A percentile compares a stretch with the other conserved stretches of the same genome.
phyloP scores from a whole-genome alignment of 495 filamentous ascomycete species.

The Podospora fimiseda region DNA sequence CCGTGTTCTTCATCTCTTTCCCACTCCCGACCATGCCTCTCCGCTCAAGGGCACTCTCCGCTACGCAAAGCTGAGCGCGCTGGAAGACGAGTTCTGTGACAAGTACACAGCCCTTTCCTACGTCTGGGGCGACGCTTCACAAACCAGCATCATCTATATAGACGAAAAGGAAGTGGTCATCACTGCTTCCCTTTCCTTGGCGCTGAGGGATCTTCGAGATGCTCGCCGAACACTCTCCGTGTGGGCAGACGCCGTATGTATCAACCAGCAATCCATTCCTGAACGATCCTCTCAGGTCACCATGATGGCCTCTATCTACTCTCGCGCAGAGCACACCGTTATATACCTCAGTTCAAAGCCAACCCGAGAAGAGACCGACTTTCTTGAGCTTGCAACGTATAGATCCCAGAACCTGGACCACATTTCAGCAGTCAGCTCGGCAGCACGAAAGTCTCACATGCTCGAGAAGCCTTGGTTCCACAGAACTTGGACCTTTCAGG shows the following conservation, averaged over 20 bases:
- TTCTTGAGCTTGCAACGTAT: neutral
- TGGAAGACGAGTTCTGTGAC: too few relatives aligned
- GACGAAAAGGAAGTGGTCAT: neutral
- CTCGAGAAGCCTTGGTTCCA: neutral
- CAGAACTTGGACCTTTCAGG: neutral
- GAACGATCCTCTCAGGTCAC: slow-evolving; percentile 4
- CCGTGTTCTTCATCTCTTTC: too few relatives aligned
- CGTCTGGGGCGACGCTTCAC: slow-evolving; percentile 7
- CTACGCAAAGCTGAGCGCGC: too few relatives aligned
- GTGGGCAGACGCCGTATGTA: slow-evolving; percentile 5
- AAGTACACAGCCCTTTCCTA: slow-evolving; percentile 10
- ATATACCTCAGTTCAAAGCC: neutral
- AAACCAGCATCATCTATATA: neutral
- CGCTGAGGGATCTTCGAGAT: slow-evolving; percentile 7
- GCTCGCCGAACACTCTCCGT: neutral
- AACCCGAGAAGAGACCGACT: neutral
- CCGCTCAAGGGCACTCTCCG: too few relatives aligned
- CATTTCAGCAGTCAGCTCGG: too few relatives aligned
- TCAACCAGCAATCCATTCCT: neutral
- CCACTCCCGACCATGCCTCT: too few relatives aligned
- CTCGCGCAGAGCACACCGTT: neutral
- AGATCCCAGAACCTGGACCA: neutral
- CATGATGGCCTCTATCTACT: slow-evolving; percentile 2
- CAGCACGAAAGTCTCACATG: neutral
- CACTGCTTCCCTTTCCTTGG: slow-evolving; percentile 1